These are phyloP conservation scores for Epichloe gansuensis DNA, from an alignment of 2,329 filamentous ascomycete genomes.

Conservation along the genomic window DNA sequence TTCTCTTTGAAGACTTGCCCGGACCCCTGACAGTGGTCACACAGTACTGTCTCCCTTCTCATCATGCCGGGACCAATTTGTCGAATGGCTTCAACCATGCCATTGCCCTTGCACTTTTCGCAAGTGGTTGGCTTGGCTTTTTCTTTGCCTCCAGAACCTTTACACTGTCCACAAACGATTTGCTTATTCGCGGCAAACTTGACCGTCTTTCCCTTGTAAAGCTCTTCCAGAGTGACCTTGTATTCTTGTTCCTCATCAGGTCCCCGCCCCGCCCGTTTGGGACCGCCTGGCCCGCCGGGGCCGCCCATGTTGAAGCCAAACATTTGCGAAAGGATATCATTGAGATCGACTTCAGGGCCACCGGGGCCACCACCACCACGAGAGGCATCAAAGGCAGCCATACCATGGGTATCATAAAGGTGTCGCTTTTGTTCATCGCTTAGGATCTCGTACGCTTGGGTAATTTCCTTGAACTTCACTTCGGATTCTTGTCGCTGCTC, in stretches of 20 bases:
- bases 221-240: slow-evolving; percentile 79
- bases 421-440: slow-evolving; percentile 88
- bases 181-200: slow-evolving; percentile 95
- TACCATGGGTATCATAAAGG: slow-evolving; percentile 86
- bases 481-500: slow-evolving; percentile 76
- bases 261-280: slow-evolving; percentile 54
- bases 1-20: slow-evolving; percentile 87
- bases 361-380: slow-evolving; percentile 51
- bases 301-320: slow-evolving; percentile 64
- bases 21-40: slow-evolving; percentile 72
- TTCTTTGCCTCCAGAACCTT: slow-evolving; percentile 80
- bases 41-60: slow-evolving; percentile 65
- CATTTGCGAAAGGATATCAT: slow-evolving; percentile 90
- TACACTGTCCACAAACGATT: slow-evolving; percentile 75
- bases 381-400: slow-evolving; percentile 82
- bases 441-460: slow-evolving; percentile 94
- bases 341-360: slow-evolving; percentile 66
- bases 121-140: slow-evolving; percentile 77
- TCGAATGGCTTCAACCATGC: slow-evolving; percentile 62
- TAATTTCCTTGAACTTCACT: slow-evolving; percentile 81
- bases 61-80: slow-evolving; percentile 80
- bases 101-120: slow-evolving; percentile 70
- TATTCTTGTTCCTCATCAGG: slow-evolving; percentile 83
- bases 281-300: slow-evolving; percentile 37
- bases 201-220: slow-evolving; percentile 97